Conservation (phyloP, 345 rosid species). For the Cardiospermum halicacabum region DNA sequence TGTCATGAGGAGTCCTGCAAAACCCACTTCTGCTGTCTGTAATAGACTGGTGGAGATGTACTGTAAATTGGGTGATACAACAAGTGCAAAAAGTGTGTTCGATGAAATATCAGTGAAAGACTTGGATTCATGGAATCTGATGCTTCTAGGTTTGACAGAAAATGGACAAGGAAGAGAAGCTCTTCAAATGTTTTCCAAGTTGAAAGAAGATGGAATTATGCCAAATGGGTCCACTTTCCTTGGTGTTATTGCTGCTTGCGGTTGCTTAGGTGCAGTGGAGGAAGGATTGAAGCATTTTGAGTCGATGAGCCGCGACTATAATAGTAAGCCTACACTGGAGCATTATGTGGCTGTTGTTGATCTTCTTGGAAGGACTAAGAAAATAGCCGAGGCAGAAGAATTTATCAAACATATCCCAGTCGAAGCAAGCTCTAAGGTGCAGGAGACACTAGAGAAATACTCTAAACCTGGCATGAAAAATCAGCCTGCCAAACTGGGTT, state of each 20-base stretch:
- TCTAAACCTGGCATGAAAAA: neutral
- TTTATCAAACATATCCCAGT: conserved; percentile 5
- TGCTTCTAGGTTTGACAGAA: conserved; percentile 10
- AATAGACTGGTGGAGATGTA: conserved; percentile 14
- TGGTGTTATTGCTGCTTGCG: conserved; percentile 5
- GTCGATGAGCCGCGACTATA: conserved; percentile 3
- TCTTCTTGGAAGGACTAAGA: conserved; percentile 11
- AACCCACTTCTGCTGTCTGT: conserved; percentile 7
- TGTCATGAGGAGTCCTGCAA: neutral
- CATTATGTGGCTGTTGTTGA: conserved; percentile 11
- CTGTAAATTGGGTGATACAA: conserved; percentile 7
- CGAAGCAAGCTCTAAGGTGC: conserved; percentile 7
- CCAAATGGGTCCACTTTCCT: conserved; percentile 10
- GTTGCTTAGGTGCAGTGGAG: conserved; percentile 11
- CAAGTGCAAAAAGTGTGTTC: neutral
- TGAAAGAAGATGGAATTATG: conserved; percentile 11
- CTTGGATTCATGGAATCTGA: conserved; percentile 9
- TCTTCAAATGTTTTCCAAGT: neutral
- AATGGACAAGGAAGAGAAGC: conserved; percentile 9
- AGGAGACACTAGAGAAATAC: conserved; percentile 11
- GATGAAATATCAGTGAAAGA: neutral
- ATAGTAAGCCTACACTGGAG: neutral
- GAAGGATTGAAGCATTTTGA: conserved; percentile 12
- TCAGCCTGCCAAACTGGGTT: neutral
- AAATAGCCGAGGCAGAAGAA: conserved; percentile 6